Percentiles rank a stretch among this genome's conserved stretches.
Evolutionary conservation across 2,329 filamentous ascomycete species (phyloP).

Genomic region (Trichoderma hamatum): DNA sequence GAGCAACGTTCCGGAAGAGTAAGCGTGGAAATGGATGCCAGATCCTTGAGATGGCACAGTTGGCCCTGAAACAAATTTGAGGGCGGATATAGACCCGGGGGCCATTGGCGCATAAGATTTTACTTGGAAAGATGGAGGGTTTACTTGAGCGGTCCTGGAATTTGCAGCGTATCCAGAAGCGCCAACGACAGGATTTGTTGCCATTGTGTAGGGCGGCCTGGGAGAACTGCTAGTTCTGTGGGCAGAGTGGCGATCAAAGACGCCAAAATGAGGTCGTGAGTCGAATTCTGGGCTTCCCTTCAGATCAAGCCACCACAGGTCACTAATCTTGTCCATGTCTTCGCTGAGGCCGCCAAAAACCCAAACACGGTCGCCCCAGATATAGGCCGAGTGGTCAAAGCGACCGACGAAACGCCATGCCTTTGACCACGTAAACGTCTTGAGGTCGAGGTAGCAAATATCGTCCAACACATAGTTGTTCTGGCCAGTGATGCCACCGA

Average conservation of each 20-base stretch:
- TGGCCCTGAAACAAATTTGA: slow-evolving; percentile 81
- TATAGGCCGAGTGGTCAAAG: slow-evolving; percentile 93
- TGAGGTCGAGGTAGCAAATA: slow-evolving; percentile 93
- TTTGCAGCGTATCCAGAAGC: slow-evolving; percentile 69
- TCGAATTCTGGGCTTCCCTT: slow-evolving; percentile 88
- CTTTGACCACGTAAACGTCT: slow-evolving; percentile 96
- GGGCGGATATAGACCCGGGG: slow-evolving; percentile 83
- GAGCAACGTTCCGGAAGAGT: slow-evolving; percentile 87
- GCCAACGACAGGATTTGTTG: slow-evolving; percentile 56
- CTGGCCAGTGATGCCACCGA: slow-evolving; percentile 92
- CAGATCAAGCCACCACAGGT: slow-evolving; percentile 96
- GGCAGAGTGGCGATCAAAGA: slow-evolving; percentile 51
- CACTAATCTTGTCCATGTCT: slow-evolving; percentile 95
- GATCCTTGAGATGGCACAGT: slow-evolving; percentile 86
- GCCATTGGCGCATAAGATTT: slow-evolving; percentile 80
- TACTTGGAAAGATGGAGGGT: slow-evolving; percentile 66
- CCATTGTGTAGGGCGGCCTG: slow-evolving; percentile 55
- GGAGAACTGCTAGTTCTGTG: slow-evolving; percentile 54
- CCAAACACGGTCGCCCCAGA: slow-evolving; percentile 91
- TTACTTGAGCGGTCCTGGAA: slow-evolving; percentile 68
- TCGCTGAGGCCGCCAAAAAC: slow-evolving; percentile 93
- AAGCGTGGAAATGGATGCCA: slow-evolving; percentile 93
- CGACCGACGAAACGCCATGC: slow-evolving; percentile 93
- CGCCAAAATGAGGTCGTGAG: slow-evolving; percentile 62
- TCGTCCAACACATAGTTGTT: slow-evolving; percentile 93